phyloP scores from a whole-genome alignment of 2,329 filamentous ascomycete genomes.

The Lachnellula arida region DNA sequence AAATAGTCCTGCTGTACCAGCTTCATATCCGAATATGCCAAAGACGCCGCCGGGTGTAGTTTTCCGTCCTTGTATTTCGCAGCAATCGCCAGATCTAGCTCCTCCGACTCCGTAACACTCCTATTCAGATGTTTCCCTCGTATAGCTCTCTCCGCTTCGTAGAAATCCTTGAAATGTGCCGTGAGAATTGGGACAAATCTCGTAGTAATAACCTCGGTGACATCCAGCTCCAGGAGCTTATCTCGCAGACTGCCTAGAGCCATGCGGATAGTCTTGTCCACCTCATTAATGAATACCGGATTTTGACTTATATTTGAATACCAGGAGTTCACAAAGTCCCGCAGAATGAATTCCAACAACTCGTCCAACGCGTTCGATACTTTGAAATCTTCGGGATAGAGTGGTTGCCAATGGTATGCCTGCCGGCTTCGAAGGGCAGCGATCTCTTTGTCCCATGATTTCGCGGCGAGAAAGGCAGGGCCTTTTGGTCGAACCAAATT shows the following conservation, averaged over 20 bases:
- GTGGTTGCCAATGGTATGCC: conserved; percentile 60
- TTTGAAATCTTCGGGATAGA: conserved; percentile 71
- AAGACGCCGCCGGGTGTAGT: conserved; percentile 77
- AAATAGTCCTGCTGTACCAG: conserved; percentile 84
- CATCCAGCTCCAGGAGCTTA: conserved; percentile 68
- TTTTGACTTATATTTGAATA: conserved; percentile 81
- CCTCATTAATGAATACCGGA: conserved; percentile 76
- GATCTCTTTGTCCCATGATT: conserved; percentile 67
- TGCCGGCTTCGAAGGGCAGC: conserved; percentile 60
- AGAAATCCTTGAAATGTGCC: conserved; percentile 82
- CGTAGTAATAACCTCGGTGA: conserved; percentile 78
- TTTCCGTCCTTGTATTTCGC: conserved; percentile 86
- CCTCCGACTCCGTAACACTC: conserved; percentile 91
- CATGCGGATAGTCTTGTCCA: conserved; percentile 73
- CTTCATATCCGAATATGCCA: conserved; percentile 81
- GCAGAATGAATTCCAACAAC: conserved; percentile 68
- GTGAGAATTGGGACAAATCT: conserved; percentile 85
- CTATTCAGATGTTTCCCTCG: conserved; percentile 83
- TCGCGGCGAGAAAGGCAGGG: conserved; percentile 55
- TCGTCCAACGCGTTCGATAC: conserved; percentile 78
- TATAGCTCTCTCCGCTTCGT: conserved; percentile 81
- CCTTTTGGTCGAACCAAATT: conserved; percentile 40
- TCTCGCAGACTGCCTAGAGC: conserved; percentile 69
- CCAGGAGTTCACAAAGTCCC: conserved; percentile 87
- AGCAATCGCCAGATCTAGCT: conserved; percentile 93